phyloP scores from a whole-genome alignment of 202 grass and related monocot species.

The Schoenoplectus triqueter region DNA sequence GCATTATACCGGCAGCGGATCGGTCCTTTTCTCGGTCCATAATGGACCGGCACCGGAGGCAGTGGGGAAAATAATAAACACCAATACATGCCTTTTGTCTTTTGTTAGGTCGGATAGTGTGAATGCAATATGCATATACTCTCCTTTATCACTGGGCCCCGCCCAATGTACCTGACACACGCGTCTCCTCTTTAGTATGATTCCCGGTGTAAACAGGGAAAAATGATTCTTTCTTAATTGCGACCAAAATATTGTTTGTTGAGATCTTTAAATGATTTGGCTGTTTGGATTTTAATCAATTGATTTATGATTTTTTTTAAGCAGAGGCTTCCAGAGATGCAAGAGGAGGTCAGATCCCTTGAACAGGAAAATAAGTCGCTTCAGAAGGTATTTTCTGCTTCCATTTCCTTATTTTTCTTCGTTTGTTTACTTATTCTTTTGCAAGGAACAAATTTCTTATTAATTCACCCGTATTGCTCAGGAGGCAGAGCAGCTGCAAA shows the following conservation, averaged over 20 bases:
- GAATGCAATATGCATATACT: constrained; percentile 14
- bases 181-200: neutral
- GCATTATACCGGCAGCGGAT: neutral
- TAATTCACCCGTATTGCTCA: neutral
- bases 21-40: constrained; percentile 3
- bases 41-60: neutral
- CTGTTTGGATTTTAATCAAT: neutral
- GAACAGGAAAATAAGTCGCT: constrained; percentile 39
- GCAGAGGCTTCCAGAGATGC: constrained; percentile 43
- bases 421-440: neutral
- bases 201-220: neutral
- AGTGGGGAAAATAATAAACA: constrained; percentile 31
- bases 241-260: neutral
- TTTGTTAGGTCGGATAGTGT: constrained; percentile 14
- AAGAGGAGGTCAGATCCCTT: constrained; percentile 38
- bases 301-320: constrained; percentile 17
- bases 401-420: neutral
- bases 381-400: constrained; percentile 15
- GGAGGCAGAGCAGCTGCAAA: constrained; percentile 36
- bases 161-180: neutral
- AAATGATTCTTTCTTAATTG: constrained; percentile 2
- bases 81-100: neutral
- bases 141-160: neutral
- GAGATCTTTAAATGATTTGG: neutral
- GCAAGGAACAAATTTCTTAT: constrained; percentile 10